These are phyloP conservation scores for Paraphoma sp. DNA, from an alignment of 2,329 filamentous ascomycete species.

Conservation along the genomic window DNA sequence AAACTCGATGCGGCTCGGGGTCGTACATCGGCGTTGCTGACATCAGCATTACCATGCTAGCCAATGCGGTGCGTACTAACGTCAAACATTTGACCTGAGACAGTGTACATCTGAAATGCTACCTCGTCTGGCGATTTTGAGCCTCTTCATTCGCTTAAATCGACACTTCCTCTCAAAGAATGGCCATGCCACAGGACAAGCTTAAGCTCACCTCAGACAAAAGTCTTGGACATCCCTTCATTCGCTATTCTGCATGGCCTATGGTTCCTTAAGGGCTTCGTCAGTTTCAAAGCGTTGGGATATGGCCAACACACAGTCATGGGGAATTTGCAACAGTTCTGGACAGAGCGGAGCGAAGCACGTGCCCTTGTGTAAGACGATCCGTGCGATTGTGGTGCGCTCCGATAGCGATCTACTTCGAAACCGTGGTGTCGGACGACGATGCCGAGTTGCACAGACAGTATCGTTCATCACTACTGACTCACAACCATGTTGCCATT, in stretches of 20 bases:
- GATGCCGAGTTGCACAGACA: not conserved
- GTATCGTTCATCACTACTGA: too few relatives aligned
- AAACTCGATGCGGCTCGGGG: not conserved
- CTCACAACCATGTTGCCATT: too few relatives aligned
- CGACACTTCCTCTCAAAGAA: not conserved
- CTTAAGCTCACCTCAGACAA: not conserved
- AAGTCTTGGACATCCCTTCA: not conserved
- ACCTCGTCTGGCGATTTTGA: not conserved
- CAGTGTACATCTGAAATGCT: not conserved
- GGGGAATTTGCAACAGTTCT: not conserved
- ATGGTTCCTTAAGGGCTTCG: too few relatives aligned
- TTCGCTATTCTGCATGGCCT: too few relatives aligned
- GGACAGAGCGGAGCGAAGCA: not conserved
- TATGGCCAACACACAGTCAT: not conserved
- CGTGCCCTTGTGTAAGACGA: not conserved
- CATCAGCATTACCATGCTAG: too few relatives aligned
- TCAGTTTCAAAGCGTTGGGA: not conserved
- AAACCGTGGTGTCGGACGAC: not conserved
- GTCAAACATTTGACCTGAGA: too few relatives aligned
- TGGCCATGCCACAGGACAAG: not conserved
- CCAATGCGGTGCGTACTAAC: too few relatives aligned
- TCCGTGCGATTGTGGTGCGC: not conserved
- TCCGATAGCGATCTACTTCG: not conserved
- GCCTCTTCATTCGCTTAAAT: not conserved
- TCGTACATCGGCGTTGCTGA: not conserved